Percentiles rank a stretch among this genome's conserved stretches.
Evolutionary conservation across 1,284 basidiomycete genomes (phyloP).

Genomic region (Cutaneotrichosporon sp.): DNA sequence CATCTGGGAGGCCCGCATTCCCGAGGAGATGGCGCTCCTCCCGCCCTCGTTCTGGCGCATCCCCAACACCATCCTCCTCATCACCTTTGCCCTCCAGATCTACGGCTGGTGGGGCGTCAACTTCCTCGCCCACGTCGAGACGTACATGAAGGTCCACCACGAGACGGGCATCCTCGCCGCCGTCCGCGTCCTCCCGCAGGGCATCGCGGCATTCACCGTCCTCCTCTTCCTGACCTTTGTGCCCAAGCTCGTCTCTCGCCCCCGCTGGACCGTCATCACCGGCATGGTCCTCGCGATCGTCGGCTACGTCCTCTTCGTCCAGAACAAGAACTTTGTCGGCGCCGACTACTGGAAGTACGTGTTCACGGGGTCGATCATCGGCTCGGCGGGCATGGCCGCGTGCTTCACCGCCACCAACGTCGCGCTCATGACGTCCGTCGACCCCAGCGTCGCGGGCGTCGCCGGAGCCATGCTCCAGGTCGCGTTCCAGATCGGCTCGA

Average conservation of each 20-base stretch:
- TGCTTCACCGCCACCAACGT: slow-evolving; percentile 34
- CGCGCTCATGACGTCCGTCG: slow-evolving; percentile 41
- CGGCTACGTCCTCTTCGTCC: slow-evolving; percentile 31
- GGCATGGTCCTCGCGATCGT: slow-evolving; percentile 32
- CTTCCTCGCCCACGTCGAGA: slow-evolving; percentile 29
- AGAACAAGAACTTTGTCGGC: not conserved
- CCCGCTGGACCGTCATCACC: slow-evolving; percentile 33
- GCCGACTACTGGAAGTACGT: slow-evolving; percentile 40
- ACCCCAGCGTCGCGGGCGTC: slow-evolving; percentile 42
- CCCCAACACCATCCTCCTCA: slow-evolving; percentile 44
- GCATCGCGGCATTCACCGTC: slow-evolving; percentile 25
- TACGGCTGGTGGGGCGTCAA: slow-evolving; percentile 46
- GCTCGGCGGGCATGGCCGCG: slow-evolving; percentile 33
- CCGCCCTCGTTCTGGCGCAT: slow-evolving; percentile 44
- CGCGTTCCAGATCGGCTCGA: slow-evolving; percentile 43
- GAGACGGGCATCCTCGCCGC: slow-evolving; percentile 36
- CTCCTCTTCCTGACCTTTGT: slow-evolving; percentile 21
- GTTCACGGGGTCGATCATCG: slow-evolving; percentile 41
- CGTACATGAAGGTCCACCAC: slow-evolving; percentile 24
- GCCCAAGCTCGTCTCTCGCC: slow-evolving; percentile 27
- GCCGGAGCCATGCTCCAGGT: slow-evolving; percentile 50
- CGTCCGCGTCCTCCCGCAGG: slow-evolving; percentile 35
- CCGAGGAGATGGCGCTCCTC: slow-evolving; percentile 43
- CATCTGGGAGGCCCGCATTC: slow-evolving; percentile 38
- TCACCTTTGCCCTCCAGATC: slow-evolving; percentile 39